Percentiles rank a stretch among this genome's conserved stretches.
Conservation (phyloP, 1,284 basidiomycete genomes). For the Marasmius oreades region DNA sequence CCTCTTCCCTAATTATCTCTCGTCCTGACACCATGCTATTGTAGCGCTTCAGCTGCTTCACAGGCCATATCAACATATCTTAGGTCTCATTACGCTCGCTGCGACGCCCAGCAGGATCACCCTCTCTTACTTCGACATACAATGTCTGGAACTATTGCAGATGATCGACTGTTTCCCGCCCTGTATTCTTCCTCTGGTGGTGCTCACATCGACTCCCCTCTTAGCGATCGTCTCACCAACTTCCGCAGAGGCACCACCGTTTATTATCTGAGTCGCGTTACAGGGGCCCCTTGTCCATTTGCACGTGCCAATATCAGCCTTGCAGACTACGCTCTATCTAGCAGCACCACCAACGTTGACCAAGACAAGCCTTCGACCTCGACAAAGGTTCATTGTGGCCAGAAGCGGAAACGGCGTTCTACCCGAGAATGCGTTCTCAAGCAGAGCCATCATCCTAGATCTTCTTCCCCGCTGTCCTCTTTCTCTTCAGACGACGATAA, state of each 20-base stretch:
- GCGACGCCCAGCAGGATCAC: constrained; percentile 64
- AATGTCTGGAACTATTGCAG: constrained; percentile 63
- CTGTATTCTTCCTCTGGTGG: constrained; percentile 68
- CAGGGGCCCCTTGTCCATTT: constrained; percentile 73
- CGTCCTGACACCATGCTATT: constrained; percentile 17
- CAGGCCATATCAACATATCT: constrained; percentile 79
- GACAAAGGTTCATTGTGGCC: constrained; percentile 44
- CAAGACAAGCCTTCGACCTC: constrained; percentile 2
- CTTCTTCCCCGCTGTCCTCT: constrained; percentile 27
- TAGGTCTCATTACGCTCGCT: constrained; percentile 65
- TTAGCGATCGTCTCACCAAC: constrained; percentile 49
- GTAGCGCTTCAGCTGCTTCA: constrained; percentile 67
- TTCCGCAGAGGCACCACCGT: constrained; percentile 74
- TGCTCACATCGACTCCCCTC: constrained; percentile 41
- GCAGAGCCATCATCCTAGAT: constrained; percentile 15
- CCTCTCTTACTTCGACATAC: constrained; percentile 69
- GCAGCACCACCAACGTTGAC: constrained; percentile 13
- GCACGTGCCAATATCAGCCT: constrained; percentile 64
- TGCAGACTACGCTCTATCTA: constrained; percentile 54
- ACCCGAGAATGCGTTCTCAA: constrained; percentile 15
- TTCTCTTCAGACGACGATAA: constrained; percentile 26
- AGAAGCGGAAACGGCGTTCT: constrained; percentile 62
- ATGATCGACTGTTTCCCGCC: constrained; percentile 70
- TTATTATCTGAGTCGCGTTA: constrained; percentile 72
- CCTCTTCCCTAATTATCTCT: constrained; percentile 13